Conservation (phyloP, 345 rosid genomes). For the Rhizophora mangle region DNA sequence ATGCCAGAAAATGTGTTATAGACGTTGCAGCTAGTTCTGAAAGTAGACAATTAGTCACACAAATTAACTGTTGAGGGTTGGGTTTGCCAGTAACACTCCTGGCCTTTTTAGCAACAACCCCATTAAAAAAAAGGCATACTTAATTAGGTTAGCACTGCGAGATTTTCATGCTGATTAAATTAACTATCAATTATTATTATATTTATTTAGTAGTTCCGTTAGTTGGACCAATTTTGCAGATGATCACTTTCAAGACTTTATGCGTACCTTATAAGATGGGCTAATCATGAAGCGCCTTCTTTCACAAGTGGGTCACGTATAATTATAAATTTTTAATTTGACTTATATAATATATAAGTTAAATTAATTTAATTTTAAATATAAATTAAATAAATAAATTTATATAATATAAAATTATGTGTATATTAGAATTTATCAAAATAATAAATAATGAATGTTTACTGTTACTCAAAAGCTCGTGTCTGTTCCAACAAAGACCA, state of each 20-base stretch:
- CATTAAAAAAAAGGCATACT: background rate
- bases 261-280: constrained; percentile 27
- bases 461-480: no score
- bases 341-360: no score
- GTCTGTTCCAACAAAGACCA: no score
- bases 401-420: no score
- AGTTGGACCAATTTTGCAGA: constrained; percentile 8
- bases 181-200: no score
- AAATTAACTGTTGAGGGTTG: constrained; percentile 4
- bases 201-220: constrained; percentile 10
- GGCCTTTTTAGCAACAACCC: background rate
- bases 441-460: no score
- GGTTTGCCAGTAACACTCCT: background rate
- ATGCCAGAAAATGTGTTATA: background rate
- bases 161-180: background rate
- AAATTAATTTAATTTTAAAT: no score
- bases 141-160: background rate
- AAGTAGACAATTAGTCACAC: background rate
- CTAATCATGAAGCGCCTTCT: constrained; percentile 9
- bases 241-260: constrained; percentile 2
- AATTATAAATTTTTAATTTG: background rate
- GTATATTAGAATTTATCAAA: no score
- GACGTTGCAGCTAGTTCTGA: constrained; percentile 17
- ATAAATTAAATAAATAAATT: no score
- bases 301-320: constrained; percentile 7